Percentiles rank a stretch among this genome's conserved stretches.
Evolutionary conservation across 331 rosid genomes (phyloP).

Genomic region (Spiraea crenata): DNA sequence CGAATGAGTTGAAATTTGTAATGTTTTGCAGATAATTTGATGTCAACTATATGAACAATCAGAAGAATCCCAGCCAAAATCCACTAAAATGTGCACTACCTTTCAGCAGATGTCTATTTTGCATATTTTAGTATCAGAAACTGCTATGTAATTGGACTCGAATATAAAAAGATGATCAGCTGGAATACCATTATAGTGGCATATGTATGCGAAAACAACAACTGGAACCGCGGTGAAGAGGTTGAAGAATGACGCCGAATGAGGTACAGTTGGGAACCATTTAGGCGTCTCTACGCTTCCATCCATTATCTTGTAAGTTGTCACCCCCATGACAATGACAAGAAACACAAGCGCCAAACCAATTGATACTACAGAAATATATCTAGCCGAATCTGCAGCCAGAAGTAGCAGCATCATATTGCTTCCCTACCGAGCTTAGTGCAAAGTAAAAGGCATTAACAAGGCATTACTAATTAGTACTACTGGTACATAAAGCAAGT

Average conservation of each 20-base stretch:
- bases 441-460: background rate
- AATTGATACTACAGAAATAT: constrained; percentile 19
- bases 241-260: constrained; percentile 21
- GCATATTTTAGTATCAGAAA: background rate
- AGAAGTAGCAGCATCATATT: background rate
- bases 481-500: background rate
- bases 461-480: background rate
- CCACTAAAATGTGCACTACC: too few species aligned
- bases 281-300: constrained; percentile 26
- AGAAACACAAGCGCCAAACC: constrained; percentile 28
- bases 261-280: constrained; percentile 17
- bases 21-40: background rate
- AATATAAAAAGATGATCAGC: background rate
- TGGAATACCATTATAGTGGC: constrained; percentile 33
- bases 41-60: too few species aligned
- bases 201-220: constrained; percentile 25
- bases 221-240: constrained; percentile 27
- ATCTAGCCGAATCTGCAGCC: constrained; percentile 25
- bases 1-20: background rate
- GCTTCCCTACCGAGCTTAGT: background rate
- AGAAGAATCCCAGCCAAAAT: too few species aligned
- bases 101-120: too few species aligned
- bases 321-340: constrained; percentile 22
- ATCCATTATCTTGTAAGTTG: constrained; percentile 11
- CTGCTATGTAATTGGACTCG: background rate